Conservation (phyloP, 2,329 filamentous ascomycete species). For the Scopulariopsis brevicaulis region DNA sequence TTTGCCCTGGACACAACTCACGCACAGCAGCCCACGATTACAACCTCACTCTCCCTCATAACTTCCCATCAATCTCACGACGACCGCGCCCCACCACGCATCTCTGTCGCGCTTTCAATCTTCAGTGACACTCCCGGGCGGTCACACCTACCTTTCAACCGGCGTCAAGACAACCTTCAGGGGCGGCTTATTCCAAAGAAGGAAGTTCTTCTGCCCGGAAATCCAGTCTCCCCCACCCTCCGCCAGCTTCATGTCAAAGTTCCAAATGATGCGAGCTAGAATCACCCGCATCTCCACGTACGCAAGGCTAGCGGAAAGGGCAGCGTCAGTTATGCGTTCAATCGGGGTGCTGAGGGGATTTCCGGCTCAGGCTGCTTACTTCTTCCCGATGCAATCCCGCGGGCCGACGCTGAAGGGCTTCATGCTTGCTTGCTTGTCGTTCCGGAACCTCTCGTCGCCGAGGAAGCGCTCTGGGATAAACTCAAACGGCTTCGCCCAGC, state of each 20-base stretch:
- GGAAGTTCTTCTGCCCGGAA: slow-evolving; percentile 8
- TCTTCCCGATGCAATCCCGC: slow-evolving; percentile 36
- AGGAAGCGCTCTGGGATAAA: slow-evolving; percentile 38
- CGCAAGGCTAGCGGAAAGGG: slow-evolving; percentile 23
- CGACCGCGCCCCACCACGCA: no score
- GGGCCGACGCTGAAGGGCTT: slow-evolving; percentile 37
- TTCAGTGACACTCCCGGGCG: no score
- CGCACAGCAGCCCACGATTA: no score
- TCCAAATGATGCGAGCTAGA: slow-evolving; percentile 32
- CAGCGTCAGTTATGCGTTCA: not conserved
- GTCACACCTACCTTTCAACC: not conserved
- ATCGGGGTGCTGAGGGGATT: not conserved
- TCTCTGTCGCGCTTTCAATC: no score
- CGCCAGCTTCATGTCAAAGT: slow-evolving; percentile 32
- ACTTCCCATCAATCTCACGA: no score
- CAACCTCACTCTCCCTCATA: no score
- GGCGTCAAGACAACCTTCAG: slow-evolving; percentile 6
- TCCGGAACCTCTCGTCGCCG: slow-evolving; percentile 21
- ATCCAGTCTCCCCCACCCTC: slow-evolving; percentile 9
- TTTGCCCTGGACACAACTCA: no score
- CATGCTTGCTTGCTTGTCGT: slow-evolving; percentile 28
- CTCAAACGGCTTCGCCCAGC: slow-evolving; percentile 30
- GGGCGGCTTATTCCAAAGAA: slow-evolving; percentile 11
- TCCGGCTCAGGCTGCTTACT: slow-evolving; percentile 22
- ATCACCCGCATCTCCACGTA: slow-evolving; percentile 38